These are phyloP conservation scores for Francoa sonchifolia DNA, from an alignment of 441 rosid genomes.

Conservation along the genomic window DNA sequence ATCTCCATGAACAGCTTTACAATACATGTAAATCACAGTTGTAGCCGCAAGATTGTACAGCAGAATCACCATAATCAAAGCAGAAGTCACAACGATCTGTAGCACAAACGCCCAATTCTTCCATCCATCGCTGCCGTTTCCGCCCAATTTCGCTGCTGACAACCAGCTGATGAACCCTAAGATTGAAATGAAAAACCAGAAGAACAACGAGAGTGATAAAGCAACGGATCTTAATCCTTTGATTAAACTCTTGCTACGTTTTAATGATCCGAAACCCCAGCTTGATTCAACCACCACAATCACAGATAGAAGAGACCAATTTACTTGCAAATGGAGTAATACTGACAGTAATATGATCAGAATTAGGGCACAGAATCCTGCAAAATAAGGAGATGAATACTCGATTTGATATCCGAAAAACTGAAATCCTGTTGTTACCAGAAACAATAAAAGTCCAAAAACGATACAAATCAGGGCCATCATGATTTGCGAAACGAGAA, in stretches of 20 bases:
- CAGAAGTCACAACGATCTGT: slow-evolving; percentile 30
- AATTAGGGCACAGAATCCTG: slow-evolving; percentile 9
- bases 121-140: slow-evolving; percentile 19
- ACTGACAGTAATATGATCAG: slow-evolving; percentile 8
- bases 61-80: slow-evolving; percentile 16
- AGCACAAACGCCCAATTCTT: slow-evolving; percentile 26
- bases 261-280: slow-evolving; percentile 53
- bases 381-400: slow-evolving; percentile 26
- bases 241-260: slow-evolving; percentile 36
- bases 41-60: slow-evolving; percentile 31
- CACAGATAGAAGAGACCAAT: slow-evolving; percentile 37
- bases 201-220: slow-evolving; percentile 22
- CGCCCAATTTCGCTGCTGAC: slow-evolving; percentile 8
- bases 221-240: slow-evolving; percentile 37
- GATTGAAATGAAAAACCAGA: slow-evolving; percentile 13
- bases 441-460: slow-evolving; percentile 19
- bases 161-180: slow-evolving; percentile 17
- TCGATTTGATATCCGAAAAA: slow-evolving; percentile 14
- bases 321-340: slow-evolving; percentile 26
- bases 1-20: slow-evolving; percentile 62
- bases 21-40: slow-evolving; percentile 53
- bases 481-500: slow-evolving; percentile 17
- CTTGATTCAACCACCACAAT: slow-evolving; percentile 60
- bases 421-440: slow-evolving; percentile 14
- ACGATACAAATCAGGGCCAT: slow-evolving; percentile 14